Evolutionary conservation across 306 rosid species (phyloP), one percentile per base, ranked within the genome.

Genomic region (Canavalia gladiata): DNA sequence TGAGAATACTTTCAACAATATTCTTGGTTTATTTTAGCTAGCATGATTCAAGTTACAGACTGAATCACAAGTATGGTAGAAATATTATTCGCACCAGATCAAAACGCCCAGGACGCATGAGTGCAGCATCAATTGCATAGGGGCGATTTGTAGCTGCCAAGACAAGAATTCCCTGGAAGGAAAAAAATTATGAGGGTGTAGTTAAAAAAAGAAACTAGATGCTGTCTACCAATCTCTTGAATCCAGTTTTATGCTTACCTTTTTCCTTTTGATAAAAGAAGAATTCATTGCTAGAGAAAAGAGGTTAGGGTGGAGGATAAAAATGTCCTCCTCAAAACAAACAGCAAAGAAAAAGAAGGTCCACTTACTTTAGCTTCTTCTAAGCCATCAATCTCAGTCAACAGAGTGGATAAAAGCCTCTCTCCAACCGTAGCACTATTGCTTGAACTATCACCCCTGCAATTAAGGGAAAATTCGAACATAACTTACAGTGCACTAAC

Each of bases 101-200:
- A 81, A 95, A 91, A 63, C 96, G 95, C 43, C 99, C 99, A 0
- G 99, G 98, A 59, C 99, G 96, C 92, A 90, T 91, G 51, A 95
- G 93, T 43, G 98, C 99, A 28, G 91, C 93, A 55, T 95, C 98
- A 50, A 95, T 93, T 62, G 93, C 96, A 68, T 85, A 87, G 82
- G 96, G 99, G 76, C 97, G 99, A 79, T 95, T 95, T 51, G 99
- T 95, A 75, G 99, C 99, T 39, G 99, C 99, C 77, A 95, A 84
- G 65, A 95, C 97, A 82, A 95, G 92, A 66, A 95, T 90, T 78
- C 97, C 99, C 99, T 95, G 69, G 49, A 37, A 55, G 41, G 41
- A 55, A 75, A 79, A 31, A 29, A 75, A 74, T 71, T 18, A 57
- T 10, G 34, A 68, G 57, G 57, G 57, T 41, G 18, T 62, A 43